These are phyloP conservation scores for Solanum medicagineum DNA, from an alignment of 257 asterid species.

Conservation along the genomic window DNA sequence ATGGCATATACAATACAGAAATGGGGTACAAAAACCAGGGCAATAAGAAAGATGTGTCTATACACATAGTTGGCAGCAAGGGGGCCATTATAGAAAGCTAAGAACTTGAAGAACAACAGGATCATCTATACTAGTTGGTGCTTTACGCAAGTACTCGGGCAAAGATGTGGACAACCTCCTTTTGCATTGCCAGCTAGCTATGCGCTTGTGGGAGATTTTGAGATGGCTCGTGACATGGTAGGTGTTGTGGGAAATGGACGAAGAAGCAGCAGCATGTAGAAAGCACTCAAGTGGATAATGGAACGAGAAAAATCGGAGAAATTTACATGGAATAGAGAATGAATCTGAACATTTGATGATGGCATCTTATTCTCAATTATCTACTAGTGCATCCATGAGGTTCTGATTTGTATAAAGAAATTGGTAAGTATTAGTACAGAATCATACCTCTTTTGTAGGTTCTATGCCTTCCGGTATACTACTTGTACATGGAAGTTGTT, in stretches of 20 bases:
- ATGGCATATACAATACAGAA: not conserved
- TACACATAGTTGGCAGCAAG: not conserved
- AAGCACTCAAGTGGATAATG: not conserved
- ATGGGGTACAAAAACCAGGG: not conserved
- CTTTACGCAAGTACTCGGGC: not conserved
- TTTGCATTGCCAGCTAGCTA: not conserved
- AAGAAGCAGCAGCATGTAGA: not conserved
- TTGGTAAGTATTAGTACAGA: not conserved
- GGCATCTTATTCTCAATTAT: not conserved
- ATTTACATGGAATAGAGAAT: not conserved
- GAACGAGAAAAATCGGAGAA: not conserved
- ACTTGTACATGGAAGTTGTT: not conserved
- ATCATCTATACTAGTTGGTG: not conserved
- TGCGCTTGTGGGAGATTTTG: not conserved
- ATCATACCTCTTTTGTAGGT: not conserved
- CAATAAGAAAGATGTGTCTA: not conserved
- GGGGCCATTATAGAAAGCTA: not conserved
- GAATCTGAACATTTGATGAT: not conserved
- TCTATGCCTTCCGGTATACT: not conserved
- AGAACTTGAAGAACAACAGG: not conserved
- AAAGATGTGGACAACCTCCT: not conserved
- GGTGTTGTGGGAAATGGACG: not conserved
- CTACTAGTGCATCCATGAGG: not conserved
- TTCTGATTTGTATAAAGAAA: not conserved
- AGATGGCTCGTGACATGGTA: not conserved